phyloP scores from a whole-genome alignment of 805 yeast species.

The Starmerella apis region DNA sequence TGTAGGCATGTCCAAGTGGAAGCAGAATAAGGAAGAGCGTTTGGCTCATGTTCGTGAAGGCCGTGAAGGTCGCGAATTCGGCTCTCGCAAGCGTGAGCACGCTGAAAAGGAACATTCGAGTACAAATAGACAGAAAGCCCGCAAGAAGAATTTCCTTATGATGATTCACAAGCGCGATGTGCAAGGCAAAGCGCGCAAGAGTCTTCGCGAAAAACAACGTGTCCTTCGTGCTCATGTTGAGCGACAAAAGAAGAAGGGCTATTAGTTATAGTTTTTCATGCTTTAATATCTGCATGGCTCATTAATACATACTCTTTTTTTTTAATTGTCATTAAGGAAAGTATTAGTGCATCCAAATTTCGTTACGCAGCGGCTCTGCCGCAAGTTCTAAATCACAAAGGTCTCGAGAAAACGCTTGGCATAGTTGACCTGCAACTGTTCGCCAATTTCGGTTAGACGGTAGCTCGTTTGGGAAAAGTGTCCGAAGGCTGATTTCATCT shows the following conservation, averaged over 20 bases:
- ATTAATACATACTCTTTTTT: not conserved
- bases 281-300: no score
- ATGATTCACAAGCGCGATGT: constrained; percentile 92
- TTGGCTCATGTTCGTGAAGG: constrained; percentile 82
- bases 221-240: constrained; percentile 74
- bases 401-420: not conserved
- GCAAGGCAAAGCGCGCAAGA: constrained; percentile 84
- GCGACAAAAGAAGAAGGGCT: constrained; percentile 77
- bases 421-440: not conserved
- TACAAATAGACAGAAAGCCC: constrained; percentile 88
- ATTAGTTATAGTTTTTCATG: constrained; percentile 29
- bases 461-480: not conserved
- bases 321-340: not conserved
- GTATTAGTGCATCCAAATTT: not conserved
- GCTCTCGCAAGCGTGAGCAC: constrained; percentile 63
- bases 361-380: not conserved
- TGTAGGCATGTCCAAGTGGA: constrained; percentile 67
- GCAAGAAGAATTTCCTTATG: constrained; percentile 98
- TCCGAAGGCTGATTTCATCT: not conserved
- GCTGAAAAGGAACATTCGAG: constrained; percentile 71
- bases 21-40: constrained; percentile 83
- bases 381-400: not conserved
- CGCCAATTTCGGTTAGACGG: not conserved
- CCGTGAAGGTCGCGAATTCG: constrained; percentile 84
- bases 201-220: constrained; percentile 83